A percentile compares a stretch with the other conserved stretches of the same genome.
Evolutionary conservation across 2,329 filamentous ascomycete species (phyloP).

Genomic region (Trichoderma koningiopsis): DNA sequence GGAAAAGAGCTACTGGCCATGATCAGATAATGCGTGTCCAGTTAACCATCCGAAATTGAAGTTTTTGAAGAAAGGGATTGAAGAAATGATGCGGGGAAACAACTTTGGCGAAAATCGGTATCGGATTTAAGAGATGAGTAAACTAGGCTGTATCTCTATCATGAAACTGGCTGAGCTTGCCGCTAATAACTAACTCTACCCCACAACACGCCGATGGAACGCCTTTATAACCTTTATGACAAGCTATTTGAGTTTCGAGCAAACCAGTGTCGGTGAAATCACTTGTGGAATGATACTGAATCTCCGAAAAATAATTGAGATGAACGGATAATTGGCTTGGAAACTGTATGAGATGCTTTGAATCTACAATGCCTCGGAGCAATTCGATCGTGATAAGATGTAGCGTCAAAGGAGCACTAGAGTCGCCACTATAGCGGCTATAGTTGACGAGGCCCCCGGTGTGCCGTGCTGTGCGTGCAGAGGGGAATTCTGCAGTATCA

Average conservation of each 20-base stretch:
- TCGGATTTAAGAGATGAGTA: not conserved
- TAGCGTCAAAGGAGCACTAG: not conserved
- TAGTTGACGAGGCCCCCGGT: not conserved
- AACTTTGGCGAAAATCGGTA: not conserved
- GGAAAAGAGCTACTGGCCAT: not conserved
- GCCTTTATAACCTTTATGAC: not conserved
- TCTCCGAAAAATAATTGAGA: not conserved
- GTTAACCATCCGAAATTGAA: not conserved
- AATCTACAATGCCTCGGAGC: not conserved
- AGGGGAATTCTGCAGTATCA: not conserved
- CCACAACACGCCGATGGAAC: not conserved
- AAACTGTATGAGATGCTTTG: not conserved
- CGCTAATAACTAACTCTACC: not conserved
- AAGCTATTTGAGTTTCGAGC: not conserved
- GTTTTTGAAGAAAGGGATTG: not conserved
- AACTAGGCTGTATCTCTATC: not conserved
- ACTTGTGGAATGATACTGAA: not conserved
- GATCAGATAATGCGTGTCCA: not conserved
- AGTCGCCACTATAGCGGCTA: not conserved
- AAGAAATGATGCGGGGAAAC: not conserved
- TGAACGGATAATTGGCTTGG: not conserved
- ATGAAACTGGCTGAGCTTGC: not conserved
- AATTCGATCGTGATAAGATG: not conserved
- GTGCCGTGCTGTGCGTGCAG: too few relatives aligned
- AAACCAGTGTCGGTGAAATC: not conserved